Evolutionary conservation across 331 rosid species (phyloP).

Genomic region (Quercus tomentella): DNA sequence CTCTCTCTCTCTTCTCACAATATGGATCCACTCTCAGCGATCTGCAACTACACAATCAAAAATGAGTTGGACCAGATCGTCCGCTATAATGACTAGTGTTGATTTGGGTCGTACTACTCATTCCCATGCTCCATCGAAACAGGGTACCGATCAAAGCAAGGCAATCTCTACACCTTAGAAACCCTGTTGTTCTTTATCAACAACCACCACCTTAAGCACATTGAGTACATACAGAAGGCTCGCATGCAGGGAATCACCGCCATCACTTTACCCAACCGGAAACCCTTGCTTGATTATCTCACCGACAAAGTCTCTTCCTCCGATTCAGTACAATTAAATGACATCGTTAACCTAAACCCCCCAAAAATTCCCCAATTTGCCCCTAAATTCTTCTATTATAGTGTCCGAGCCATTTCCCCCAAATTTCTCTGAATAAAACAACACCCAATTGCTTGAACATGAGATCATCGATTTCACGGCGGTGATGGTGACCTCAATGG

Average conservation of each 20-base stretch:
- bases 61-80: conserved; percentile 75
- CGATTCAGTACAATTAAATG: conserved; percentile 58
- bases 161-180: conserved; percentile 84
- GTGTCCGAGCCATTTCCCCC: conserved; percentile 6
- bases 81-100: conserved; percentile 54
- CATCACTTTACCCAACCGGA: conserved; percentile 79
- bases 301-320: conserved; percentile 66
- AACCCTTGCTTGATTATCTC: conserved; percentile 82
- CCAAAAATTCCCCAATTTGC: conserved; percentile 27
- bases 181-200: conserved; percentile 78
- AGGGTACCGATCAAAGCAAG: conserved; percentile 84
- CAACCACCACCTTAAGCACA: conserved; percentile 75
- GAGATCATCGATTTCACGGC: conserved; percentile 39
- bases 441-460: not conserved
- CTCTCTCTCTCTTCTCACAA: too few species aligned
- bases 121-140: conserved; percentile 72
- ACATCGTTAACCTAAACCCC: not conserved
- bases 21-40: conserved; percentile 90
- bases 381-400: conserved; percentile 7
- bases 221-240: conserved; percentile 81
- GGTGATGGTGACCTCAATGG: conserved; percentile 41
- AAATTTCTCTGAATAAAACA: not conserved
- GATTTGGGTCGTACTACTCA: conserved; percentile 66
- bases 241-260: conserved; percentile 63
- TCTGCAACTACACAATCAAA: conserved; percentile 71